Evolutionary conservation across 352 stramenopile genomes (phyloP), one percentile per base, ranked within the genome.

Genomic region (Phytophthora crassamura): DNA sequence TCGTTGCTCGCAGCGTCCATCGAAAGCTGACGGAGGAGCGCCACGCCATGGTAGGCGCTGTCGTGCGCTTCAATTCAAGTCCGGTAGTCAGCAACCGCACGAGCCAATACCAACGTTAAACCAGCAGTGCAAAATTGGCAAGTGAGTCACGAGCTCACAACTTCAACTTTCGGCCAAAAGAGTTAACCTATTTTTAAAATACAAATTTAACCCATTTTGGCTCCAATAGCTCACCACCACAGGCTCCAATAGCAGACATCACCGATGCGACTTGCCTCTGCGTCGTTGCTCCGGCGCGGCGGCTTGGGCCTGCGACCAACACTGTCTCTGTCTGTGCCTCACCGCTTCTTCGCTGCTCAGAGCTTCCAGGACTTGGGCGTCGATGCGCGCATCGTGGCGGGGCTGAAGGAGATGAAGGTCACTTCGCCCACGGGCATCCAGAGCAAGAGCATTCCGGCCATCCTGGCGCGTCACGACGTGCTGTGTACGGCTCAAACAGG

Each of bases 401-500:
- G 67, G 9, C 59, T 91, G 28, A 16, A 65, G 7, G 78, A 88
- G 59, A 89, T 83, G 70, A 68, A 73, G 9, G 75, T 91, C 46
- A 48, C 64, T 3, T 52, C 43, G 4, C 80, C 80, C 20, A 91
- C 78, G 3, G 62, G 40, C 50, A 91, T 91, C 61, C 82, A 91
- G 36, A 32, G 67, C 38, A 84, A 88, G 59, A 84, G 69, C 39
- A 82, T 89, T 36, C 49, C 70, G 7, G 63, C 72, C 34, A 77
- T 89, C 11, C 56, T 91, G 9, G 64, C 60, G n/a, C 49, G 69
- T 9, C 70, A 86, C 36, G 72, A 88, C 38, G 68, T 88, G n/a
- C 52, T 91, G n/a, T 89, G 80, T 54, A 68, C 81, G 11, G 82
- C 81, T 10, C 80, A 89, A 47, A 91, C 82, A 4, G 82, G 82